Evolutionary conservation across 257 asterid genomes (phyloP).

Genomic region (Schizonepeta tenuifolia): DNA sequence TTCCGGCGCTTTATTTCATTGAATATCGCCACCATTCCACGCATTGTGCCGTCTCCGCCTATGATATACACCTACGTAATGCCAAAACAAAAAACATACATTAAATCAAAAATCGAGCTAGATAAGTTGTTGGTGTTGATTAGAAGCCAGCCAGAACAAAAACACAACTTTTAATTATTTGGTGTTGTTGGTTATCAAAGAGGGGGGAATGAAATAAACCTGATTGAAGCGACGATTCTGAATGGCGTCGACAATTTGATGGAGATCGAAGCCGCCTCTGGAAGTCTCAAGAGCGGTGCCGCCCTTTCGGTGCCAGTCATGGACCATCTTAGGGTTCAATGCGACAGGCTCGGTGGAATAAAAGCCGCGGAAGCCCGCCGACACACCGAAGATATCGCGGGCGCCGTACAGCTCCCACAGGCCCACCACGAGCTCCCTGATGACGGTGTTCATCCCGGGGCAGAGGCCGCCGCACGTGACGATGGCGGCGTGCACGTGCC

Average conservation of each 20-base stretch:
- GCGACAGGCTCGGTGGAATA: slow-evolving; percentile 49
- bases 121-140: too few species aligned
- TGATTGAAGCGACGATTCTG: slow-evolving; percentile 66
- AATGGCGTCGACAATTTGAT: slow-evolving; percentile 61
- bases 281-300: slow-evolving; percentile 76
- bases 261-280: slow-evolving; percentile 75
- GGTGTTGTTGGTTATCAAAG: too few species aligned
- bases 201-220: slow-evolving; percentile 41
- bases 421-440: slow-evolving; percentile 84
- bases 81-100: too few species aligned
- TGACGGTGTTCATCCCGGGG: slow-evolving; percentile 88
- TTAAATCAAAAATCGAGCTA: too few species aligned
- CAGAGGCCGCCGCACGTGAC: slow-evolving; percentile 91
- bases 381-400: slow-evolving; percentile 59
- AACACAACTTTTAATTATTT: too few species aligned
- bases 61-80: slow-evolving; percentile 71
- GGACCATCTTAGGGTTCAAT: slow-evolving; percentile 61
- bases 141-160: too few species aligned
- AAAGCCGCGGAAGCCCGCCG: slow-evolving; percentile 78
- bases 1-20: slow-evolving; percentile 56
- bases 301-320: slow-evolving; percentile 72
- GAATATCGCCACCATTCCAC: slow-evolving; percentile 64
- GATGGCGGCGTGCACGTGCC: slow-evolving; percentile 58
- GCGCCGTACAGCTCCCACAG: slow-evolving; percentile 82
- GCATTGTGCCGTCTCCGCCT: slow-evolving; percentile 93